Evolutionary conservation across 208 protist species (phyloP), one percentile per base, ranked within the genome.

Genomic region (Borovskyia barvae): DNA sequence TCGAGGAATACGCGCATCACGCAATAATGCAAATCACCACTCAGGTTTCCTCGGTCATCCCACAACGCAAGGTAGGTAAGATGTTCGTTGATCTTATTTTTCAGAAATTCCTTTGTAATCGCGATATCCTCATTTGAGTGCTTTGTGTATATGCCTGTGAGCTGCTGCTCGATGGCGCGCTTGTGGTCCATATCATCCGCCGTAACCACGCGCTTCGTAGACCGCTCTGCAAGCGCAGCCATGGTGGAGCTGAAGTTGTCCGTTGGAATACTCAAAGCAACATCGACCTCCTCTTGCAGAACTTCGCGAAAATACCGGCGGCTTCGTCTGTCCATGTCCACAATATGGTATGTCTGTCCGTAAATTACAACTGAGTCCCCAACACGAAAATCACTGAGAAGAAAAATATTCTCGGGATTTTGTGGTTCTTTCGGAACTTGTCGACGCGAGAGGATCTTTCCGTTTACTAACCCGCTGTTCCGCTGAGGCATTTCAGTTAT

Each of bases 141-240:
- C 54, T 96, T 96, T 14, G 83, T 87, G 61, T 85, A 93, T 65
- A 92, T 92, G n/a, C 85, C 87, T 22, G 83, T 85, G 14, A 90
- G 66, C 42, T 93, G 84, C 56, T 91, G 85, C 66, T 96, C 90
- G 24, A 83, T 80, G 8, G 69, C 77, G 35, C 87, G 77, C 52
- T 92, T 93, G 25, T 61, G 76, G 49, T 96, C 90, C 86, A 94
- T 94, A 60, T 93, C 83, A 30, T 94, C 84, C 0, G 85, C 88
- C 6, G 84, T 85, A 28, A 90, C 66, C 28, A 72, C 40, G n/a
- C 83, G 74, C 49, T 72, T 45, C 56, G 71, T 39, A 11, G 78
- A 43, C 54, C 77, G 51, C n/a, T 47, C 17, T 49, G 50, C 45
- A 12, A 17, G 15, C 17, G 56, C 53, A 28, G 52, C 62, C 67